Evolutionary conservation across 139 green algal species (phyloP).

Genomic region (Picochlorum costavermella): DNA sequence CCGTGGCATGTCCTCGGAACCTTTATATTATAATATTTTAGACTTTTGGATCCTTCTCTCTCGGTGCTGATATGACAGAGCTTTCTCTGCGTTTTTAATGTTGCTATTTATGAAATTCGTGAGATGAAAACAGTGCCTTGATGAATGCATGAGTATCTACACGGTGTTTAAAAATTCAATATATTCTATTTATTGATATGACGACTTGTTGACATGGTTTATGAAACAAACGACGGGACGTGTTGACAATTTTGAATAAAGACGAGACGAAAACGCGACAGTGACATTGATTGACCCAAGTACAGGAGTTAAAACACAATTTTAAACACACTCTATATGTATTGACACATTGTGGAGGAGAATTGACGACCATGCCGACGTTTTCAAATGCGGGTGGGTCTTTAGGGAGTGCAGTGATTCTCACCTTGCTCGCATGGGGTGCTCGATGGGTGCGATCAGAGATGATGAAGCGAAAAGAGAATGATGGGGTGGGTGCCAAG

Average conservation of each 20-base stretch:
- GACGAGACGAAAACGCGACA: no score
- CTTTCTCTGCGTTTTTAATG: no score
- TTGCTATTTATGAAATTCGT: no score
- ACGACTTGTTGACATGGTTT: background rate
- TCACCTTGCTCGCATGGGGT: constrained; percentile 51
- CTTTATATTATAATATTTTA: background rate
- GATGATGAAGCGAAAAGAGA: constrained; percentile 9
- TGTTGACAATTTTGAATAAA: no score
- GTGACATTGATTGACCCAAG: no score
- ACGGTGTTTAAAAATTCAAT: background rate
- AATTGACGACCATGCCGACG: background rate
- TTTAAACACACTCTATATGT: no score
- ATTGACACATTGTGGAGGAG: background rate
- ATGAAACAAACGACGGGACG: background rate
- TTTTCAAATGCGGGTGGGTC: constrained; percentile 50
- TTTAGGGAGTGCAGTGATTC: constrained; percentile 39
- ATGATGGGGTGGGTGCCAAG: background rate
- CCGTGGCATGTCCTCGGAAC: background rate
- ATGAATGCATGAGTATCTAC: no score
- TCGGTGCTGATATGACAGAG: no score
- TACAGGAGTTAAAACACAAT: no score
- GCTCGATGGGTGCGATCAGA: constrained; percentile 40
- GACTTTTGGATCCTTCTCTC: no score
- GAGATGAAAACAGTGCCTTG: no score
- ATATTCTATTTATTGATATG: background rate